Percentiles rank a stretch among this genome's conserved stretches.
These are phyloP conservation scores for Apiospora saccharicola DNA, from an alignment of 2,329 filamentous ascomycete genomes.

Conservation along the genomic window DNA sequence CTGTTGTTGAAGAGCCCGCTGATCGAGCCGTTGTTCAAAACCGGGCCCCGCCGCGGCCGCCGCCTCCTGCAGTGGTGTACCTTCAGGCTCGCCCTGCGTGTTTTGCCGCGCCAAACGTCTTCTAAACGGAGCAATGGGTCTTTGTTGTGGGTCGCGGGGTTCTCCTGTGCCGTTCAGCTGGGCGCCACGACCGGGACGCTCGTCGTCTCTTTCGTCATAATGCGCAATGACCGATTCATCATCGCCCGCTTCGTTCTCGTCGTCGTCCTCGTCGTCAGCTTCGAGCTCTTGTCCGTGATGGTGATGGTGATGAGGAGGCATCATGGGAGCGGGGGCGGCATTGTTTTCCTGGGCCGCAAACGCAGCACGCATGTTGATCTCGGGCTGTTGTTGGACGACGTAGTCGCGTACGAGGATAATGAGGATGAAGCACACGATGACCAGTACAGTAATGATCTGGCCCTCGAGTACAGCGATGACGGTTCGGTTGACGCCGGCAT, in stretches of 20 bases:
- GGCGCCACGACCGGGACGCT: background rate
- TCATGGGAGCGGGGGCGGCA: constrained; percentile 19
- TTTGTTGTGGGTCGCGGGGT: background rate
- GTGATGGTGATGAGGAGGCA: constrained; percentile 30
- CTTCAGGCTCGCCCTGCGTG: constrained; percentile 28
- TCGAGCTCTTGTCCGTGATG: constrained; percentile 27
- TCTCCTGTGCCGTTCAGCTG: constrained; percentile 19
- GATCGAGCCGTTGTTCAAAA: background rate
- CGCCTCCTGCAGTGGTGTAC: background rate
- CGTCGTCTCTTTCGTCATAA: constrained; percentile 30
- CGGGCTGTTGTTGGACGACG: constrained; percentile 96
- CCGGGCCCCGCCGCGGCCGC: background rate
- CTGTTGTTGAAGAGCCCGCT: constrained; percentile 1
- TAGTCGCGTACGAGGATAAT: constrained; percentile 97
- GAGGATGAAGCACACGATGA: constrained; percentile 95
- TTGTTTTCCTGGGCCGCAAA: constrained; percentile 59
- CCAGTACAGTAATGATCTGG: constrained; percentile 88
- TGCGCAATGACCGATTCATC: constrained; percentile 24
- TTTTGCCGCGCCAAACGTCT: constrained; percentile 37
- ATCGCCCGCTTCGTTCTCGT: constrained; percentile 21
- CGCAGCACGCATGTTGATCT: constrained; percentile 80
- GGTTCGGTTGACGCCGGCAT: constrained; percentile 75
- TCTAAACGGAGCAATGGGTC: constrained; percentile 39
- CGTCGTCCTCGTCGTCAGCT: constrained; percentile 4
- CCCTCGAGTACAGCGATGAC: constrained; percentile 88